Conservation (phyloP, 495 filamentous ascomycete species). For the Penicillium fimorum region DNA sequence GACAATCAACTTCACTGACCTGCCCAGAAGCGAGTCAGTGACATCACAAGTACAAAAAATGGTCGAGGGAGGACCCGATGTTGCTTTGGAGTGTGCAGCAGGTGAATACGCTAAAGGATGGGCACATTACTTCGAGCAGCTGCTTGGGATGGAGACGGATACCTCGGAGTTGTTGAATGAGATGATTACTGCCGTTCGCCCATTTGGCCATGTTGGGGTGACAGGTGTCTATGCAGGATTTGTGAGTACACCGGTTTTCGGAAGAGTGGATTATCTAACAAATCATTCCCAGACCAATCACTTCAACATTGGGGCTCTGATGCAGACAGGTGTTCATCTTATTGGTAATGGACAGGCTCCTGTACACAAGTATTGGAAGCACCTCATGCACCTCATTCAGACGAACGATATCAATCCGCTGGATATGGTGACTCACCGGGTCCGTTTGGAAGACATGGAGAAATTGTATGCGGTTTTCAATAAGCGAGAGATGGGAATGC, state of each 20-base stretch:
- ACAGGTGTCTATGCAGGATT: constrained; percentile 83
- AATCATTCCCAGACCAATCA: constrained; percentile 61
- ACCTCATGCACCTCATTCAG: constrained; percentile 66
- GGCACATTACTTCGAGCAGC: constrained; percentile 73
- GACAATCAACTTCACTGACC: constrained; percentile 54
- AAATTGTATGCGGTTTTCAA: constrained; percentile 68
- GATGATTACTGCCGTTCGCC: constrained; percentile 74
- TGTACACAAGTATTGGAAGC: constrained; percentile 80
- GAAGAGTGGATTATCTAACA: constrained; percentile 1
- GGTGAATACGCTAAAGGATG: constrained; percentile 85
- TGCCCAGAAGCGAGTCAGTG: constrained; percentile 57
- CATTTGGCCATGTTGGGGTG: constrained; percentile 72
- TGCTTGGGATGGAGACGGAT: constrained; percentile 77
- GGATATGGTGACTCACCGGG: constrained; percentile 78
- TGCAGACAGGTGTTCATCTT: constrained; percentile 81
- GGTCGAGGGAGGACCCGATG: constrained; percentile 67
- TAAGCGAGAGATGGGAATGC: constrained; percentile 60
- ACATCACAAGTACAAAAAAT: constrained; percentile 72
- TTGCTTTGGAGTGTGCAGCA: constrained; percentile 78
- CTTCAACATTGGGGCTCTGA: constrained; percentile 80
- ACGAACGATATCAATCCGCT: constrained; percentile 67
- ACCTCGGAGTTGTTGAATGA: constrained; percentile 86
- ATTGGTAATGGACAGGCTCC: constrained; percentile 84
- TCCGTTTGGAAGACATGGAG: constrained; percentile 68
- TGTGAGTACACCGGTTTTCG: constrained; percentile 46